phyloP scores from a whole-genome alignment of 106 monocot genomes.

The Alisma plantagoaquatica region DNA sequence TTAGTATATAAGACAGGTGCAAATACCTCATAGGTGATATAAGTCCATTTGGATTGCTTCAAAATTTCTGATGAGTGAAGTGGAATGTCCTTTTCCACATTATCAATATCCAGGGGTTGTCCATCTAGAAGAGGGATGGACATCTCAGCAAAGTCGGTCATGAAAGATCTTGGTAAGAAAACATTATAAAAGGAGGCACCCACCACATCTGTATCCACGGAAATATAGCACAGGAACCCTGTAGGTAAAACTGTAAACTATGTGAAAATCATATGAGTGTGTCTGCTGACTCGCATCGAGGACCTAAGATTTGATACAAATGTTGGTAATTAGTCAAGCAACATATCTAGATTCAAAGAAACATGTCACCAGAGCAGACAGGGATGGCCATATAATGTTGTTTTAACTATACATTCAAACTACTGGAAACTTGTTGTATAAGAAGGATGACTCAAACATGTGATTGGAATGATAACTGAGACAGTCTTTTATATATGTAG shows the following conservation, averaged over 20 bases:
- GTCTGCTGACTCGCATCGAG: constrained; percentile 11
- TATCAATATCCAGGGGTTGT: constrained; percentile 32
- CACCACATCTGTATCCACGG: constrained; percentile 66
- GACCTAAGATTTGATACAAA: constrained; percentile 24
- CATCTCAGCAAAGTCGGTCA: background rate
- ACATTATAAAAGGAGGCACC: background rate
- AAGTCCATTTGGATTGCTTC: constrained; percentile 86
- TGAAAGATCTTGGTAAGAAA: background rate
- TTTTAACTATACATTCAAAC: too few relatives aligned
- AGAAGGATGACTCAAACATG: too few relatives aligned
- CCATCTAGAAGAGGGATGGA: constrained; percentile 42
- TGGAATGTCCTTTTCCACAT: constrained; percentile 63
- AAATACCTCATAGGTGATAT: constrained; percentile 82
- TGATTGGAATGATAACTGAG: too few relatives aligned
- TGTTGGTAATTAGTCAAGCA: background rate
- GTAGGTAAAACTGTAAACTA: constrained; percentile 79
- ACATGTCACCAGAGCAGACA: background rate
- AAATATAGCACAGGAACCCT: constrained; percentile 85
- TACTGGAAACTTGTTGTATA: too few relatives aligned
- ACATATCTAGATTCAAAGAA: background rate
- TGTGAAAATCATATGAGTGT: constrained; percentile 76
- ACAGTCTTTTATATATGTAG: too few relatives aligned
- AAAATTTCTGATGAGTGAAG: constrained; percentile 29
- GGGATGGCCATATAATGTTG: too few relatives aligned
- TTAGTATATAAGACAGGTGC: too few relatives aligned